Evolutionary conservation across 768 basidiomycete genomes (phyloP).

Genomic region (Agrocybe pediades): DNA sequence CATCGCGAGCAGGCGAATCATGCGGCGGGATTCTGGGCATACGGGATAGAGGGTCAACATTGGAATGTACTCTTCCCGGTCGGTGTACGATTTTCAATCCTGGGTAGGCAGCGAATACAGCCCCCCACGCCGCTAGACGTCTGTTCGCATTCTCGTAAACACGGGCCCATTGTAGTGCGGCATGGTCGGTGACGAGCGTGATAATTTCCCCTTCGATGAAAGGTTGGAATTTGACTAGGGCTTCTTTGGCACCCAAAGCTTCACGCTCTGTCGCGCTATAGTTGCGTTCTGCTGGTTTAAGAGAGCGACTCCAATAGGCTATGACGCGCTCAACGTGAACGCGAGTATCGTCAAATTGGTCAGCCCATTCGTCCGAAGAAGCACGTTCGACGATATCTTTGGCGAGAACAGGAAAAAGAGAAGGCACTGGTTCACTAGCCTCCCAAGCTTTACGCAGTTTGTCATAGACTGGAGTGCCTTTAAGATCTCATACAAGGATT

Average conservation of each 20-base stretch:
- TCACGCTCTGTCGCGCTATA: no score
- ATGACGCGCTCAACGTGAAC: constrained; percentile 27
- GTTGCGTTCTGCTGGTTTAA: no score
- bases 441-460: constrained; percentile 22
- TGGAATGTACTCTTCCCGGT: constrained; percentile 39
- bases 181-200: constrained; percentile 30
- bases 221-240: constrained; percentile 35
- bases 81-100: constrained; percentile 36
- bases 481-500: constrained; percentile 24
- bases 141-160: constrained; percentile 40
- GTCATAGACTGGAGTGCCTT: constrained; percentile 28
- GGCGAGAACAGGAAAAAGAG: constrained; percentile 16
- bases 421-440: constrained; percentile 20
- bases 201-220: constrained; percentile 36
- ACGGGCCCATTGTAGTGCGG: constrained; percentile 35
- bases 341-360: constrained; percentile 27
- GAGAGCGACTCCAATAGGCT: constrained; percentile 20
- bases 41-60: constrained; percentile 37
- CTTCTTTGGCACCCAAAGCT: no score
- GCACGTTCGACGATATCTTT: constrained; percentile 23
- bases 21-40: constrained; percentile 19
- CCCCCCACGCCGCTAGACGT: constrained; percentile 35
- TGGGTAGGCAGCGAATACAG: constrained; percentile 36
- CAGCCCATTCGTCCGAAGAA: constrained; percentile 18
- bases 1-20: constrained; percentile 14